Evolutionary conservation across 371 early-diverging fungal genomes (phyloP), one percentile per base, ranked within the genome.

Genomic region (Syncephalastrum contaminatum): DNA sequence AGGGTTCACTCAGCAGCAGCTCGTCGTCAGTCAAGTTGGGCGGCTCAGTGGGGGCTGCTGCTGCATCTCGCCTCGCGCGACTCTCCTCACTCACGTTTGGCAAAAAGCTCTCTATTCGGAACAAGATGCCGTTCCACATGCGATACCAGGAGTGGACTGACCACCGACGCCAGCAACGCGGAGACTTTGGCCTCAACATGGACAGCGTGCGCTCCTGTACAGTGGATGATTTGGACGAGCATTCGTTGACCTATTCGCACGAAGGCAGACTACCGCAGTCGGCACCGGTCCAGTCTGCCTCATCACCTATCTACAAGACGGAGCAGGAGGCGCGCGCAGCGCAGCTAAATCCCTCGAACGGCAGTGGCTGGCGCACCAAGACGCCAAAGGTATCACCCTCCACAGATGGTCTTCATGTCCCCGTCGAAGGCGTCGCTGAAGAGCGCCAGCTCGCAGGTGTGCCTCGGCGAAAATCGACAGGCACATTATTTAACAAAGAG

Each of bases 121-220:
- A 59, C 21, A 64, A 64, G 41, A 60, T 62, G 24, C 69, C 69
- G 21, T 69, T 69, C 49, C 69, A 65, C 48, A 59, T 62, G 59
- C 46, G 69, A 45, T 69, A 69, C 45, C 69, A 69, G 54, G 65
- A 69, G 49, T 69, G 69, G 69, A 62, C 65, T n/a, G 69, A 67
- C 46, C 54, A 56, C 16, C 51, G 53, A 45, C 36, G 36, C 36
- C 36, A 30, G 36, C 36, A 30, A 8, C 36, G 36, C 7, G 1
- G 36, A 6, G 36, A 30, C 36, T 30, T 30, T 12, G 0, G 10
- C 12, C 36, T 30, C 36, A 5, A 30, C 0, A 8, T 30, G 36
- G 36, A 30, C 36, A 30, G 36, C 36, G 36, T 30, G 0, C 36
- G 36, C 10, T 10, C 36, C 0, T 10, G 36, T 8, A 30, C 36